phyloP scores from a whole-genome alignment of 495 filamentous ascomycete species.

The Neurospora tetraspora region DNA sequence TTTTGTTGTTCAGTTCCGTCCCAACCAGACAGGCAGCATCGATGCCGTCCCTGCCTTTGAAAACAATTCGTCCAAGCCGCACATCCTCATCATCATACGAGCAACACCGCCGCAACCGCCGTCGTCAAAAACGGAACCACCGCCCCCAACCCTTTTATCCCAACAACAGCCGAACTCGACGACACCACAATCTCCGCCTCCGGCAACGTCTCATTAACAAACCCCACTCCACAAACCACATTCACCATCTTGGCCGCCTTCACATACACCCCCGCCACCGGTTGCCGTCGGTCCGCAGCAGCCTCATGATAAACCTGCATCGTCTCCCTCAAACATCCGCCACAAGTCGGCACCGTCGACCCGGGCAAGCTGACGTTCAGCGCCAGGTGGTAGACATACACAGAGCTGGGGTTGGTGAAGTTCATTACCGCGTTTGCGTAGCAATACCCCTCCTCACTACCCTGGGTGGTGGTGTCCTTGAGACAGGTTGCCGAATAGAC shows the following conservation, averaged over 20 bases:
- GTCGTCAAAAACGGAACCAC: background rate
- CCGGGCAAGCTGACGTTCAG: conserved; percentile 60
- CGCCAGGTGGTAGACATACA: conserved; percentile 76
- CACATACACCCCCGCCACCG: conserved; percentile 49
- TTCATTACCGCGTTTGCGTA: conserved; percentile 84
- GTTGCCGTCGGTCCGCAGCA: conserved; percentile 47
- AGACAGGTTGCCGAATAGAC: conserved; percentile 75
- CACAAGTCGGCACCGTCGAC: conserved; percentile 55
- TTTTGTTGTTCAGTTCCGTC: background rate
- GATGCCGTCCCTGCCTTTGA: background rate
- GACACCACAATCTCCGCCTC: conserved; percentile 18
- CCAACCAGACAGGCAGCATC: background rate
- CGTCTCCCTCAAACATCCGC: conserved; percentile 55
- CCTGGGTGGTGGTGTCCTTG: too few species aligned
- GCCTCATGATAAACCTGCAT: conserved; percentile 59
- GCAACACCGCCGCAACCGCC: background rate
- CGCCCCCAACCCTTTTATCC: background rate
- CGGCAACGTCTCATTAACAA: conserved; percentile 51
- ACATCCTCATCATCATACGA: background rate
- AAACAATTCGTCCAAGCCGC: background rate
- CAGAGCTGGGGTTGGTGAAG: conserved; percentile 49
- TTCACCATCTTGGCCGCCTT: conserved; percentile 57
- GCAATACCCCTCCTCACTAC: too few species aligned
- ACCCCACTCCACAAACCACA: conserved; percentile 50
- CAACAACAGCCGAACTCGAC: background rate